Evolutionary conservation across 2,329 filamentous ascomycete genomes (phyloP).

Genomic region (Coniochaeta sp.): DNA sequence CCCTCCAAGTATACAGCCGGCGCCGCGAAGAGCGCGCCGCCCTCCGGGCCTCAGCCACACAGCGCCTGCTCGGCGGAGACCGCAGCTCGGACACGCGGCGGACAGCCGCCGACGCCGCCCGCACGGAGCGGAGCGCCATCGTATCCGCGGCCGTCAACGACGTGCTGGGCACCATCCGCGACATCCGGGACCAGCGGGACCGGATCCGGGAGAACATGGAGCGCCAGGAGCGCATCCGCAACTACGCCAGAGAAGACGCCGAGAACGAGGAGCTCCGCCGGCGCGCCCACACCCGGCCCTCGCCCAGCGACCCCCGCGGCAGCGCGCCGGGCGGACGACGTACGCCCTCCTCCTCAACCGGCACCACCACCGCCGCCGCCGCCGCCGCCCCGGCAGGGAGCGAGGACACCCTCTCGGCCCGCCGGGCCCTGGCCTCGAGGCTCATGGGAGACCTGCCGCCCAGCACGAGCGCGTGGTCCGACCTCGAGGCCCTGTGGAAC

Average conservation of each 20-base stretch:
- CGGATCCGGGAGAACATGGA: constrained; percentile 22
- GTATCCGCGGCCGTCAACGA: constrained; percentile 31
- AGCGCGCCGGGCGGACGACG: not conserved
- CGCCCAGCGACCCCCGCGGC: constrained; percentile 4
- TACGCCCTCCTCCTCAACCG: not conserved
- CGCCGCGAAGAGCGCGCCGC: constrained; percentile 33
- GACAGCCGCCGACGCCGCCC: constrained; percentile 7
- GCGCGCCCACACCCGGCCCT: not conserved
- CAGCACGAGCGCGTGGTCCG: constrained; percentile 25
- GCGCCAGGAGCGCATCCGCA: constrained; percentile 12
- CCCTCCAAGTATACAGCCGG: constrained; percentile 44
- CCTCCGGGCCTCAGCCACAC: not conserved
- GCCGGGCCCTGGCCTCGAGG: constrained; percentile 11
- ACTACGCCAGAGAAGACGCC: constrained; percentile 13
- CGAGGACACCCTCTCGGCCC: constrained; percentile 6
- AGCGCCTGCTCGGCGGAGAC: not conserved
- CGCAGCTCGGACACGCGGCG: constrained; percentile 18
- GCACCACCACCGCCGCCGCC: constrained; percentile 1
- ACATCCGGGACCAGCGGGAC: constrained; percentile 22
- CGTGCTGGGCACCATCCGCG: constrained; percentile 26
- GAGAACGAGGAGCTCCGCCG: constrained; percentile 5
- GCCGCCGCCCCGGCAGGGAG: constrained; percentile 6
- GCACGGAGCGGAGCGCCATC: constrained; percentile 24
- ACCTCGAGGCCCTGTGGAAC: constrained; percentile 34
- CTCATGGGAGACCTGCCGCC: constrained; percentile 7